Conservation (phyloP, 192 early-diverging fungal genomes). For the Funneliformis mosseae region DNA sequence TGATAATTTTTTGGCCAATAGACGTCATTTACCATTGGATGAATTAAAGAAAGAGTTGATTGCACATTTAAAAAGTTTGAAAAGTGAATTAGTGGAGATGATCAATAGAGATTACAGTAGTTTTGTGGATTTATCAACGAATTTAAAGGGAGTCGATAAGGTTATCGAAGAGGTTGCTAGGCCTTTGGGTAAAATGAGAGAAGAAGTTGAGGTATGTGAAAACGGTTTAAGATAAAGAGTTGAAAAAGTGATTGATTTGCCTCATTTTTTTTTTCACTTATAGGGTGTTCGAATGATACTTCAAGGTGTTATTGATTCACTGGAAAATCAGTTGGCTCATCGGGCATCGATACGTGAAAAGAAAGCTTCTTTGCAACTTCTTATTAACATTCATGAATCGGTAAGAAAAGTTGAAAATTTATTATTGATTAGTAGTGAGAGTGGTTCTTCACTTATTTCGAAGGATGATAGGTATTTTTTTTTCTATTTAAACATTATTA, state of each 20-base stretch:
- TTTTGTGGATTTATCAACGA: constrained; percentile 80
- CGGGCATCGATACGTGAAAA: constrained; percentile 67
- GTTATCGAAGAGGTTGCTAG: constrained; percentile 61
- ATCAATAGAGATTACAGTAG: constrained; percentile 81
- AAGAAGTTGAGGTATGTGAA: constrained; percentile 58
- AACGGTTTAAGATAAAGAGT: not conserved
- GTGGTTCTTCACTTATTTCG: constrained; percentile 17
- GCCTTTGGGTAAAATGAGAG: constrained; percentile 64
- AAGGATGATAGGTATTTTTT: constrained; percentile 34
- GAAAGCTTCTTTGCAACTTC: constrained; percentile 72
- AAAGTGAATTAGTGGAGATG: constrained; percentile 74
- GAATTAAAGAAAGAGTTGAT: constrained; percentile 64
- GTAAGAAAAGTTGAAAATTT: constrained; percentile 75
- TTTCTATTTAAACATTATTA: not conserved
- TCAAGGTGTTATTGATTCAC: constrained; percentile 51
- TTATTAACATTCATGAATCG: constrained; percentile 76
- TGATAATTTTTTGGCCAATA: constrained; percentile 62
- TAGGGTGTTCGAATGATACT: constrained; percentile 58
- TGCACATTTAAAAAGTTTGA: constrained; percentile 58
- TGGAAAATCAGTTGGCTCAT: constrained; percentile 63
- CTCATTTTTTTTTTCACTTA: not conserved
- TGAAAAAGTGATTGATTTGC: not conserved
- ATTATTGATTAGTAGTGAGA: constrained; percentile 56
- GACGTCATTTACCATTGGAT: constrained; percentile 70
- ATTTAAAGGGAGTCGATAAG: constrained; percentile 71